Conservation (phyloP, 805 yeast species). For the Yamadazyma insecticola region DNA sequence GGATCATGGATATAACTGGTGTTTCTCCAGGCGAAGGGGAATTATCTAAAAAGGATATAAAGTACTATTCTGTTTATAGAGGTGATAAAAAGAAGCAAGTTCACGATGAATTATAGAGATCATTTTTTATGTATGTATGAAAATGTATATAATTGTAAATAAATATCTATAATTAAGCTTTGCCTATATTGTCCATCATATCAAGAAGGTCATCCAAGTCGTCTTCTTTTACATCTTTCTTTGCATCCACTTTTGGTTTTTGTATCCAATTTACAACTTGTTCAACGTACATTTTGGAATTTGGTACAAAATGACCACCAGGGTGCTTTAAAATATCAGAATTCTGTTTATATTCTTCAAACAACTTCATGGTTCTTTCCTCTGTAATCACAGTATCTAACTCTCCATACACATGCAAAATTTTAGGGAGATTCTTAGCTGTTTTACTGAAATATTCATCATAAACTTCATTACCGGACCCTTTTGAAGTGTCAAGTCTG, state of each 20-base stretch:
- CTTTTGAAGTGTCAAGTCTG: slow-evolving; percentile 23
- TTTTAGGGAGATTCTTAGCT: slow-evolving; percentile 9
- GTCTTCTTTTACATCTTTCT: slow-evolving; percentile 9
- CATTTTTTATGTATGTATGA: too few species aligned
- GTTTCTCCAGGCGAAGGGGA: slow-evolving; percentile 32
- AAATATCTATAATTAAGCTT: too few species aligned
- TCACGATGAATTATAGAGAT: slow-evolving; percentile 26
- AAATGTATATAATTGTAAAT: too few species aligned
- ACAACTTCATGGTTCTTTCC: slow-evolving; percentile 60
- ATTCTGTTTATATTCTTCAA: slow-evolving; percentile 33
- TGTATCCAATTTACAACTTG: slow-evolving; percentile 40
- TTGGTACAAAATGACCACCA: slow-evolving; percentile 97
- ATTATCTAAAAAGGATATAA: slow-evolving; percentile 29
- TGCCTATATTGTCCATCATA: slow-evolving; percentile 32
- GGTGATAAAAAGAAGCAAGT: slow-evolving; percentile 18
- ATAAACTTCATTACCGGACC: slow-evolving; percentile 22
- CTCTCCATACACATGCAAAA: slow-evolving; percentile 80
- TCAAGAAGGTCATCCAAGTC: slow-evolving; percentile 29
- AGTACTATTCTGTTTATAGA: slow-evolving; percentile 25
- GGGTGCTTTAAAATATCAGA: slow-evolving; percentile 75
- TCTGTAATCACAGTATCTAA: slow-evolving; percentile 81
- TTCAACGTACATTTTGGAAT: slow-evolving; percentile 51
- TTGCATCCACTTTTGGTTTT: slow-evolving; percentile 9
- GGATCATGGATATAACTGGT: slow-evolving; percentile 25
- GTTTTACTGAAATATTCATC: slow-evolving; percentile 16